Evolutionary conservation across 2,329 filamentous ascomycete species (phyloP).

Genomic region (Akanthomyces uredinophilus): DNA sequence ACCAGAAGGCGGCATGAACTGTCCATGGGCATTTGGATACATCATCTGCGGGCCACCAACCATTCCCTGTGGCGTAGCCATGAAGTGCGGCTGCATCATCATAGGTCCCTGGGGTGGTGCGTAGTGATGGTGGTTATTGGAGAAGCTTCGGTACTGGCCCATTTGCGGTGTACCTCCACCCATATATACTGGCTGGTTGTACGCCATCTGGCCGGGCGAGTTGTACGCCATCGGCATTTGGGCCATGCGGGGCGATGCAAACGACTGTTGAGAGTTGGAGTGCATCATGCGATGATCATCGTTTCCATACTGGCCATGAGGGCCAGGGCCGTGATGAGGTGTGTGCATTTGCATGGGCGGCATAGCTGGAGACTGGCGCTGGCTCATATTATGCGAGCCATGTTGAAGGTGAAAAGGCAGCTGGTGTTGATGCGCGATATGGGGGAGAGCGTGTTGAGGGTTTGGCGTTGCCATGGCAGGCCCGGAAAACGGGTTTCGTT

Average conservation of each 20-base stretch:
- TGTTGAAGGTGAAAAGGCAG: conserved; percentile 79
- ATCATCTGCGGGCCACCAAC: conserved; percentile 71
- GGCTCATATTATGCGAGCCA: conserved; percentile 60
- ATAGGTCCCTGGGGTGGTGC: conserved; percentile 69
- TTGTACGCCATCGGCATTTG: conserved; percentile 66
- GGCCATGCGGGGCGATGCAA: conserved; percentile 75
- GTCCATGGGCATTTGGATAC: conserved; percentile 64
- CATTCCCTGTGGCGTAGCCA: conserved; percentile 67
- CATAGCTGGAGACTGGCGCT: conserved; percentile 68
- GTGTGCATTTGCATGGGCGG: conserved; percentile 72
- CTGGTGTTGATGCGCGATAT: conserved; percentile 77
- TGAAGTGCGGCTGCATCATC: conserved; percentile 79
- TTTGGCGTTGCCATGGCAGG: conserved; percentile 63
- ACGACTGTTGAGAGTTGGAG: conserved; percentile 75
- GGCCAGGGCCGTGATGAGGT: conserved; percentile 64
- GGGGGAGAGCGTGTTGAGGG: conserved; percentile 62
- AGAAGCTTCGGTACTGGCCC: conserved; percentile 64
- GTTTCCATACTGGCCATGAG: conserved; percentile 62
- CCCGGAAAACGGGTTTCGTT: conserved; percentile 54
- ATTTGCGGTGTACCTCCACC: conserved; percentile 66
- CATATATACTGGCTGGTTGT: conserved; percentile 68
- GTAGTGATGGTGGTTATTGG: conserved; percentile 61
- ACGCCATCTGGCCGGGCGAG: conserved; percentile 64
- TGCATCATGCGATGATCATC: conserved; percentile 90
- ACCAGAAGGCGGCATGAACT: conserved; percentile 57